phyloP scores from a whole-genome alignment of 1,284 basidiomycete species.

The Sutorius eximius region DNA sequence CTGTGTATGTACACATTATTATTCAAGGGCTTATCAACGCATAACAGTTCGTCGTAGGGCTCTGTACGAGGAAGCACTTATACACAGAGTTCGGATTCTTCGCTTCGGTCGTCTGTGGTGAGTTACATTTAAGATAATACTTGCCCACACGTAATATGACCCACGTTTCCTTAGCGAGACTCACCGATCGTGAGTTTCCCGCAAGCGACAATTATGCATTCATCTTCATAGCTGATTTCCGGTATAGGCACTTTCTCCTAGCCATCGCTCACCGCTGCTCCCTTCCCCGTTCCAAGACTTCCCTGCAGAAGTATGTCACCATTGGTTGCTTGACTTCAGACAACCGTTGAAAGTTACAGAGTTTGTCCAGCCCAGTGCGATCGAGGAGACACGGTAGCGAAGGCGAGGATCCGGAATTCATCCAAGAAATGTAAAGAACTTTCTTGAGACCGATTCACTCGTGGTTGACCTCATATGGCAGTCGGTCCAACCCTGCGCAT shows the following conservation, averaged over 20 bases:
- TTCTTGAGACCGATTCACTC: background rate
- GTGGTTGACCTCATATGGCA: constrained; percentile 4
- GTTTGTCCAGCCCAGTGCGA: constrained; percentile 1
- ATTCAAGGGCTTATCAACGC: background rate
- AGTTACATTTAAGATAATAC: background rate
- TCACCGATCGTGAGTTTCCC: background rate
- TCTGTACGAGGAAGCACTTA: background rate
- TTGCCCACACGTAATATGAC: background rate
- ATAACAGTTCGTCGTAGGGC: constrained; percentile 1
- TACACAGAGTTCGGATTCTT: background rate
- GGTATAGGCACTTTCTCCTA: constrained; percentile 1
- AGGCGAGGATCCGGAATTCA: constrained; percentile 11
- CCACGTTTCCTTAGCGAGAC: background rate
- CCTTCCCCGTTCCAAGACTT: background rate
- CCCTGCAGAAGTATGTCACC: constrained; percentile 1
- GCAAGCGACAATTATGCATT: background rate
- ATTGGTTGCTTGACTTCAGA: background rate
- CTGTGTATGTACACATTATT: constrained; percentile 9
- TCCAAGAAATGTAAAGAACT: constrained; percentile 15
- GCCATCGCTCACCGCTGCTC: background rate
- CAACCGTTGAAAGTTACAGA: background rate
- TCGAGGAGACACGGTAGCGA: background rate
- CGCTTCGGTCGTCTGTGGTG: constrained; percentile 2
- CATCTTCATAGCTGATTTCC: background rate
- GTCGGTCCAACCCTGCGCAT: constrained; percentile 13